Evolutionary conservation across 345 rosid genomes (phyloP), one percentile per base, ranked within the genome.

Genomic region (Boechera divaricarpa): DNA sequence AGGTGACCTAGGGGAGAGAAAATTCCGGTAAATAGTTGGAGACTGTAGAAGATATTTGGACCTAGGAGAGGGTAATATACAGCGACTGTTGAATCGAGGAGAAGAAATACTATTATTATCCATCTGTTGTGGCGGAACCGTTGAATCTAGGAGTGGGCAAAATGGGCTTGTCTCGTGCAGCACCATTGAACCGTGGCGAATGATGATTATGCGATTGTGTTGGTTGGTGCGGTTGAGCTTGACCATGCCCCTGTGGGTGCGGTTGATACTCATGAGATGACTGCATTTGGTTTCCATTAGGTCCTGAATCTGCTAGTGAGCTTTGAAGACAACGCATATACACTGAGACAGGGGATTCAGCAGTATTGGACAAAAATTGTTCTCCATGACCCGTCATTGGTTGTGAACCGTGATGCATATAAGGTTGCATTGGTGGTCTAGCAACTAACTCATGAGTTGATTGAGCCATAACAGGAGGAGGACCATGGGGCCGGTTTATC

Each of bases 261-360:
- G 51, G 63, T 9, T 78, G 66, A 65, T 49, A 49, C 18, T 54
- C 71, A 52, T 79, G 72, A 42, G 51, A 78, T 65, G 78, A 82
- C 29, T 75, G 86, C 63, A 56, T 16, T 57, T 78, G 91, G 75
- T 63, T 75, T 73, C 87, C 89, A 72, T 69, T 24, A 5, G 83
- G 82, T 75, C 84, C 76, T 10, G 83, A 75, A 54, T 86, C 85
- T 24, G 24, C 62, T 0, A 86, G 67, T 6, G 88, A 82, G 63
- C 69, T 81, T 74, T 87, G 90, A 70, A 89, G 89, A 82, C 85
- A 89, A 4, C 87, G 85, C 91, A 87, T 78, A 62, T 85, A 89
- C 53, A 85, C 85, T 18, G 92, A 86, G 75, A 86, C 80, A 10
- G 91, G 90, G 72, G 91, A 87, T 32, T 88, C 90, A 8, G 83